Conservation (phyloP, 1,284 basidiomycete genomes). For the Rhodotorula glutinis region DNA sequence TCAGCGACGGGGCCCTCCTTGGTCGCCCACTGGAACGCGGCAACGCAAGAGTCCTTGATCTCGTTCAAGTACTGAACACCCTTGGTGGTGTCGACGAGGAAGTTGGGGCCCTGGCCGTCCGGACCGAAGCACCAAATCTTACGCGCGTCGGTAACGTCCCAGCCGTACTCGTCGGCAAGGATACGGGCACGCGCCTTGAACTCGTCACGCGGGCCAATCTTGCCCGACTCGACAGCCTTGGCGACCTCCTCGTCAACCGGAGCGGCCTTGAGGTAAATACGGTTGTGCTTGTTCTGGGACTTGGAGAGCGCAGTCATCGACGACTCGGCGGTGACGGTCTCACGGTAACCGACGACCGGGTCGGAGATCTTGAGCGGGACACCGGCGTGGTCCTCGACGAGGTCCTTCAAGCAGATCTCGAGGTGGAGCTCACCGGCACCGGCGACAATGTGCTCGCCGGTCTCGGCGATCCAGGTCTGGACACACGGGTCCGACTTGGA, state of each 20-base stretch:
- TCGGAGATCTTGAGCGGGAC: slow-evolving; percentile 98
- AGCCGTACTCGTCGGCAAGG: slow-evolving; percentile 93
- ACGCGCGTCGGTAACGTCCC: slow-evolving; percentile 99
- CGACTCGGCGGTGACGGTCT: slow-evolving; percentile 96
- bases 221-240: slow-evolving; percentile 85
- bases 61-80: slow-evolving; percentile 66
- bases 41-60: slow-evolving; percentile 99
- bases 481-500: slow-evolving; percentile 99
- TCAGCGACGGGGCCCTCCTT: slow-evolving; percentile 93
- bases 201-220: slow-evolving; percentile 89
- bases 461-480: slow-evolving; percentile 88
- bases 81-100: slow-evolving; percentile 98
- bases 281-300: slow-evolving; percentile 99
- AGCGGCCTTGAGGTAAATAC: slow-evolving; percentile 88
- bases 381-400: slow-evolving; percentile 99
- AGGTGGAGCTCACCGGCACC: slow-evolving; percentile 99
- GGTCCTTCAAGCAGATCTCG: slow-evolving; percentile 99
- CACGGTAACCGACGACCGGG: slow-evolving; percentile 97
- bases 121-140: slow-evolving; percentile 99
- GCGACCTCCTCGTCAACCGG: slow-evolving; percentile 93
- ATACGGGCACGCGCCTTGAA: slow-evolving; percentile 94
- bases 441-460: slow-evolving; percentile 97
- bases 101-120: slow-evolving; percentile 94
- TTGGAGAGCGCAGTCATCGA: slow-evolving; percentile 96
- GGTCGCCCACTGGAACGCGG: slow-evolving; percentile 99